phyloP scores from a whole-genome alignment of 2,329 filamentous ascomycete species.

The Zasmidium cellare region DNA sequence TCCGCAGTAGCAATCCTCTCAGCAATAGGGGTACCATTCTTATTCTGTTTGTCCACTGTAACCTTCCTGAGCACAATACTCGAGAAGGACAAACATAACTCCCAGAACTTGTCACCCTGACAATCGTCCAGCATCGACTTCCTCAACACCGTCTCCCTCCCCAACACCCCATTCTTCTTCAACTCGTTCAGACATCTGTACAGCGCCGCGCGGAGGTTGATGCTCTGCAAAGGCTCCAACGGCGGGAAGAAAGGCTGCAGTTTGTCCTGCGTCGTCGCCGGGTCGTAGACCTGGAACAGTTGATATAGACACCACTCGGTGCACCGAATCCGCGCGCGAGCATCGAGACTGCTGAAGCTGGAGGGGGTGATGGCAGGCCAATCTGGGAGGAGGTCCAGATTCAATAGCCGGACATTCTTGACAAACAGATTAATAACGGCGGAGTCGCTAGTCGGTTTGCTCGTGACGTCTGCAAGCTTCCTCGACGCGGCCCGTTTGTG shows the following conservation, averaged over 20 bases:
- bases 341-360: slow-evolving; percentile 66
- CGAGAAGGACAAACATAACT: slow-evolving; percentile 81
- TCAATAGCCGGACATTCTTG: slow-evolving; percentile 78
- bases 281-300: slow-evolving; percentile 82
- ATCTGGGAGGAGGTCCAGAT: slow-evolving; percentile 72
- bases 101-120: slow-evolving; percentile 85
- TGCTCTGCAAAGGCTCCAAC: slow-evolving; percentile 82
- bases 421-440: slow-evolving; percentile 66
- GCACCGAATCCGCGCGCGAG: slow-evolving; percentile 75
- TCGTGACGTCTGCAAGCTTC: slow-evolving; percentile 8
- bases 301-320: slow-evolving; percentile 92
- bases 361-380: slow-evolving; percentile 75
- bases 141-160: slow-evolving; percentile 75
- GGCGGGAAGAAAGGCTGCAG: slow-evolving; percentile 89
- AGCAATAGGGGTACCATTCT: slow-evolving; percentile 42
- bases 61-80: slow-evolving; percentile 73
- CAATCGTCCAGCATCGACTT: slow-evolving; percentile 98
- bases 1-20: slow-evolving; percentile 51
- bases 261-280: slow-evolving; percentile 74
- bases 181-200: slow-evolving; percentile 78
- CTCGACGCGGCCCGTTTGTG: slow-evolving; percentile 22
- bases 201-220: slow-evolving; percentile 83
- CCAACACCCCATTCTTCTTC: slow-evolving; percentile 83
- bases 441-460: slow-evolving; percentile 7
- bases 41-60: slow-evolving; percentile 51